Base-by-base conservation (phyloP, 371 early-diverging fungal genomes). In the Syncephalastrum contaminatum region DNA sequence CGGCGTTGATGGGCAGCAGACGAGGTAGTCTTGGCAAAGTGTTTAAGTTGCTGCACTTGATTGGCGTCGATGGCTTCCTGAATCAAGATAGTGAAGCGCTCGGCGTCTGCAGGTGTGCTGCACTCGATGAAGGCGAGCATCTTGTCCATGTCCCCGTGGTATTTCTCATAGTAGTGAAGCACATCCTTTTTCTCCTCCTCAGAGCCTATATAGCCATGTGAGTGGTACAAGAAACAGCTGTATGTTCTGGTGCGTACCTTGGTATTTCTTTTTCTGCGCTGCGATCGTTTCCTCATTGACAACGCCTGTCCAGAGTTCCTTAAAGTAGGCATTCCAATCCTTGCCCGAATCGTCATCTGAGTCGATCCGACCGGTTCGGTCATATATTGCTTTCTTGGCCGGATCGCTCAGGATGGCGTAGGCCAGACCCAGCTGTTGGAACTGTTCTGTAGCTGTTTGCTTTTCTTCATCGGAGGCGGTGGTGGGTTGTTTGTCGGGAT, bases 331-430 rank as follows among this genome's bases (percentile, higher is more conserved):
- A 54, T 81, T 84, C 93, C 91, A 93, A 48, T 87, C 86, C 53
- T 81, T 72, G 24, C 85, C 82, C 6, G 74, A 80, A 36, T 85
- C 82, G 47, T 68, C 69, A 5, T 72, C 74, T 14, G 56, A 75
- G 62, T 50, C 66, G 42, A 51, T 54, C 60, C 70, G 46, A 69
- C 87, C 59, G 66, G 76, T 62, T 47, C 51, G 52, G 69, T 99
- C 99, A 65, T 98, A 98, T 10, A 77, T 64, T 10, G 75, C 62
- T 58, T 92, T 82, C 49, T 91, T 85, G 25, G 76, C 71, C 1
- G 84, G 67, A 67, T 97, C 94, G 18, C 85, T 84, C 19, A 99
- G 81, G 0, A 97, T 79, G 5, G 88, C 64, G 73, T 98, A 99
- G 0, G 93, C 95, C 40, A 84, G 74, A 1, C 90, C 86, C 4